phyloP scores from a whole-genome alignment of 2,329 filamentous ascomycete genomes.

The Leptographium wingfieldii region DNA sequence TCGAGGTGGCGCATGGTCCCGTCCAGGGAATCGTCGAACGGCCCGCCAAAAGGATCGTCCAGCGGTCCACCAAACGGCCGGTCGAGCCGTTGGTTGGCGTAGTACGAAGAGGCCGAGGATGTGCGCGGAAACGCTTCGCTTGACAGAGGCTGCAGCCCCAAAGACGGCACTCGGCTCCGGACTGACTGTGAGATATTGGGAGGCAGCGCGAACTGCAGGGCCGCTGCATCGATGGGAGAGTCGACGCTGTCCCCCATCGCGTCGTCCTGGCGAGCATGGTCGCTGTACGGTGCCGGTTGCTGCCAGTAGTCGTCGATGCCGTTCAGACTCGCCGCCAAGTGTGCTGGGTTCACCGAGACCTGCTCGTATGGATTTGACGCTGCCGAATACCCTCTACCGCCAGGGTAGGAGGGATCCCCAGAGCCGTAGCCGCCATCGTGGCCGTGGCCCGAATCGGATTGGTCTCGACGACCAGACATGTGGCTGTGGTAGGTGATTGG shows the following conservation, averaged over 20 bases:
- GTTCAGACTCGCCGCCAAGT: conserved; percentile 22
- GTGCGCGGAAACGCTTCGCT: neutral
- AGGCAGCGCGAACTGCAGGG: conserved; percentile 41
- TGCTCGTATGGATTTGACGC: conserved; percentile 6
- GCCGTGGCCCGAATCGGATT: conserved; percentile 4
- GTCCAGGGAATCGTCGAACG: conserved; percentile 16
- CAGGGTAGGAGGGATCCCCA: neutral
- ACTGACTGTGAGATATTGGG: conserved; percentile 32
- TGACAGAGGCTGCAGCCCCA: neutral
- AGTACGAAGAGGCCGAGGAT: conserved; percentile 16
- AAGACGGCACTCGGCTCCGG: neutral
- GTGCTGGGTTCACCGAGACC: conserved; percentile 14
- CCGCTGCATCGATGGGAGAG: conserved; percentile 41
- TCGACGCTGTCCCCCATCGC: conserved; percentile 23
- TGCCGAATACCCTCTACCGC: neutral
- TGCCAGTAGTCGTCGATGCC: conserved; percentile 42
- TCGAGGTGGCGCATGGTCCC: neutral
- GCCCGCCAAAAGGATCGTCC: neutral
- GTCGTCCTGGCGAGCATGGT: conserved; percentile 21
- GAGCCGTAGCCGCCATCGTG: conserved; percentile 2
- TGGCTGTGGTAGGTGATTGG: neutral
- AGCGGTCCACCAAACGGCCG: conserved; percentile 22
- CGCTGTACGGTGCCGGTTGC: conserved; percentile 28
- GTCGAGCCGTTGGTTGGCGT: conserved; percentile 21
- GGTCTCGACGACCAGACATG: conserved; percentile 23